These are phyloP conservation scores for Aspergillus sp. DNA, from an alignment of 2,329 filamentous ascomycete genomes.

Conservation along the genomic window DNA sequence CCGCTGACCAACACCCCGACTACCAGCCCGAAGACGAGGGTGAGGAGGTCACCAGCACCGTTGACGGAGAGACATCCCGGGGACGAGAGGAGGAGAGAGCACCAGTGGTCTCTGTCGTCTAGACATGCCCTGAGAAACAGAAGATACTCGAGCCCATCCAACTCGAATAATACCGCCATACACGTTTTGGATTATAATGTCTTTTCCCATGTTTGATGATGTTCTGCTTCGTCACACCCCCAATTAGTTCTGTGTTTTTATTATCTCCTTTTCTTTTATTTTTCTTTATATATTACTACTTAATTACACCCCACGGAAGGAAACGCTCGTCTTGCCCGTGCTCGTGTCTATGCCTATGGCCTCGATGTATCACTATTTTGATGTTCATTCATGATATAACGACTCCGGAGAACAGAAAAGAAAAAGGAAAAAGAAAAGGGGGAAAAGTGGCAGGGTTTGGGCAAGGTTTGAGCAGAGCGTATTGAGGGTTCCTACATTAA, in stretches of 20 bases:
- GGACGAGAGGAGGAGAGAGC: constrained; percentile 33
- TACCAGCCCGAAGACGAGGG: constrained; percentile 37
- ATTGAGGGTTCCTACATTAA: not conserved
- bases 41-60: constrained; percentile 28
- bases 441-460: not conserved
- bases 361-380: too few relatives aligned
- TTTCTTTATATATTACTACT: not conserved
- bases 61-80: constrained; percentile 24
- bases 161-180: too few relatives aligned
- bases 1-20: constrained; percentile 54
- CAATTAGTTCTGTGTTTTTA: constrained; percentile 3
- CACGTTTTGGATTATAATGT: not conserved
- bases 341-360: too few relatives aligned
- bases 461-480: not conserved
- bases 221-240: not conserved
- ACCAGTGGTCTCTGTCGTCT: constrained; percentile 12
- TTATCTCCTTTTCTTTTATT: not conserved
- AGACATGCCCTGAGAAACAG: not conserved
- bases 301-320: not conserved
- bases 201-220: constrained; percentile 1
- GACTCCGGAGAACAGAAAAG: not conserved
- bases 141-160: not conserved
- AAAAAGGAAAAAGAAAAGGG: not conserved
- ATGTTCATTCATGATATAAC: constrained; percentile 1
- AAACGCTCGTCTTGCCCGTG: not conserved